These are phyloP conservation scores for Lizonia empirigonia DNA, from an alignment of 2,329 filamentous ascomycete species.

Conservation along the genomic window DNA sequence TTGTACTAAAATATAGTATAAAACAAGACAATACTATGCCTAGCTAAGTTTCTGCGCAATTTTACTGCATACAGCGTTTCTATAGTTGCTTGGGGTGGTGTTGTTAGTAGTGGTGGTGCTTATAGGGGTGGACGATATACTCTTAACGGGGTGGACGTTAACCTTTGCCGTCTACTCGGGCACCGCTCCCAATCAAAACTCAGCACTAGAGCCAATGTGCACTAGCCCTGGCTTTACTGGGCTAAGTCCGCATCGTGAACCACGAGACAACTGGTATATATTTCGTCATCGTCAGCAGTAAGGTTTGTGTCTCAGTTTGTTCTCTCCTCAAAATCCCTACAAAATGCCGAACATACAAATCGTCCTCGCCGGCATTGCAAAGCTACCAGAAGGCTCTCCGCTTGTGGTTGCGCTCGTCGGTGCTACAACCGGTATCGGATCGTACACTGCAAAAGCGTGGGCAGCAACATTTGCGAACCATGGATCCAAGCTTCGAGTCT, in stretches of 20 bases:
- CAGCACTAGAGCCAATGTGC: neutral
- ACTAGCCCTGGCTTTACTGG: neutral
- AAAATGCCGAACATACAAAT: constrained; percentile 24
- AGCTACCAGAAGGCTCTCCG: constrained; percentile 24
- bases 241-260: neutral
- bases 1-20: no score
- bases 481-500: constrained; percentile 44
- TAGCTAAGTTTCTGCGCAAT: no score
- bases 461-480: constrained; percentile 23
- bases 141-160: no score
- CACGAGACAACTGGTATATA: neutral
- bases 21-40: no score
- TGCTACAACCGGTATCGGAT: constrained; percentile 36
- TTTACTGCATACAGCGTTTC: no score
- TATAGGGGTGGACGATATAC: no score
- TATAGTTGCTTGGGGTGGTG: no score
- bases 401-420: constrained; percentile 30
- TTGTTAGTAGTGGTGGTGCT: no score
- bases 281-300: neutral
- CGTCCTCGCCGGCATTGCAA: constrained; percentile 21
- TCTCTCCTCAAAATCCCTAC: neutral
- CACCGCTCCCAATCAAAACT: neutral
- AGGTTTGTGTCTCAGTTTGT: neutral
- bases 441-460: constrained; percentile 28
- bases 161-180: neutral